These are phyloP conservation scores for Colletotrichum horii DNA, from an alignment of 2,329 filamentous ascomycete genomes.

Conservation along the genomic window DNA sequence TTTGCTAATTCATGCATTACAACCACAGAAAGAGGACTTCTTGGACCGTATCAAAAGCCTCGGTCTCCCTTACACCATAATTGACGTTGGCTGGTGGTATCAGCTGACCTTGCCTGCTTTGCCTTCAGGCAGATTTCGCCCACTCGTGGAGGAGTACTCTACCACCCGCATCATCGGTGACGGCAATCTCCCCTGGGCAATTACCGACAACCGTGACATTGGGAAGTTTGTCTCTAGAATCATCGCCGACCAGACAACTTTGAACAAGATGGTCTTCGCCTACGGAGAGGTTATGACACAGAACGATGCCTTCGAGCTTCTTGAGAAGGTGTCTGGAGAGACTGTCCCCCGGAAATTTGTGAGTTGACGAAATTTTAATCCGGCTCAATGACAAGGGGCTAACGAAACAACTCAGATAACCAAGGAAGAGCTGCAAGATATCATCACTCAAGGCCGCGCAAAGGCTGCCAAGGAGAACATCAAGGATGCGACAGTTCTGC, in stretches of 20 bases:
- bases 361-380: background rate
- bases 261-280: background rate
- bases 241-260: background rate
- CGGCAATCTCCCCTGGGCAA: background rate
- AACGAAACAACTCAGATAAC: background rate
- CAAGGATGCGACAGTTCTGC: background rate
- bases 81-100: background rate
- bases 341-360: background rate
- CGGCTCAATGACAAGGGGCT: background rate
- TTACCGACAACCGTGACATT: background rate
- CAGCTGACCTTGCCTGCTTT: background rate
- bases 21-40: background rate
- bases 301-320: background rate
- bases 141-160: background rate
- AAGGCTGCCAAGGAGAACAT: background rate
- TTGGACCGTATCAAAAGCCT: background rate
- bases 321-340: background rate
- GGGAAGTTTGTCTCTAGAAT: background rate
- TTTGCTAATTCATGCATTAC: background rate
- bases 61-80: background rate
- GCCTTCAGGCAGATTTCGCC: background rate
- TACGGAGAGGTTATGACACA: background rate
- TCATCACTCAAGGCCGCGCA: background rate
- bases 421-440: background rate
- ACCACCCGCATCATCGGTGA: background rate